Base-by-base conservation (phyloP, 805 yeast species). In the Ogataea nitratoaversa region DNA sequence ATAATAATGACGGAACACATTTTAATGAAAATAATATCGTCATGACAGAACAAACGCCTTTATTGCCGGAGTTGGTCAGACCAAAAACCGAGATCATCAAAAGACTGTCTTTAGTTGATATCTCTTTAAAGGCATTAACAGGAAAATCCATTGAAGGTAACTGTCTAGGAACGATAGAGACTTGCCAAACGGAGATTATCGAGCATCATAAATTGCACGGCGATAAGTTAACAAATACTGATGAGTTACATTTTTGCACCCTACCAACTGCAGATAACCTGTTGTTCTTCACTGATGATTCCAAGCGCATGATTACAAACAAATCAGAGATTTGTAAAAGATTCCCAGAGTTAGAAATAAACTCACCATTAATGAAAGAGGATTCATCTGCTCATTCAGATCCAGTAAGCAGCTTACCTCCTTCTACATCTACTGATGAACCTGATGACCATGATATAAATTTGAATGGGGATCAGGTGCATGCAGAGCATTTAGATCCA, bases 251-350 rank as follows among this genome's bases (percentile, higher is more conserved):
- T 41, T 65, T 59, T 33, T 61, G 68, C 43, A 57, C 60, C 1
- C 43, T 53, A 14, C 68, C 68, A 16, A 43, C 55, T 8, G 48
- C 56, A n/a, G 69, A 65, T 32, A 62, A 63, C 41, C 34, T 57
- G 13, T 27, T 65, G 24, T 63, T 61, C 35, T 56, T 65, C 40
- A 48, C 44, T 37, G 45, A 56, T 32, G 49, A 51, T 19, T 32
- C 40, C 14, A 52, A 49, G 17, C 52, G 48, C 29, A 45, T 62
- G 30, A 47, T 59, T 13, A 51, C 55, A 5, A 50, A 52, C 7
- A 50, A 48, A 29, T 36, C 54, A 5, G 57, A 58, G 36, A 49
- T 57, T 14, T 43, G 54, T 34, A 22, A 34, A 8, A 50, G 53
- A 34, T 60, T 47, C 34, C 67, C 66, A 7, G 59, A 58, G 24